Evolutionary conservation across 768 basidiomycete species (phyloP).

Genomic region (Ramaria rubella): DNA sequence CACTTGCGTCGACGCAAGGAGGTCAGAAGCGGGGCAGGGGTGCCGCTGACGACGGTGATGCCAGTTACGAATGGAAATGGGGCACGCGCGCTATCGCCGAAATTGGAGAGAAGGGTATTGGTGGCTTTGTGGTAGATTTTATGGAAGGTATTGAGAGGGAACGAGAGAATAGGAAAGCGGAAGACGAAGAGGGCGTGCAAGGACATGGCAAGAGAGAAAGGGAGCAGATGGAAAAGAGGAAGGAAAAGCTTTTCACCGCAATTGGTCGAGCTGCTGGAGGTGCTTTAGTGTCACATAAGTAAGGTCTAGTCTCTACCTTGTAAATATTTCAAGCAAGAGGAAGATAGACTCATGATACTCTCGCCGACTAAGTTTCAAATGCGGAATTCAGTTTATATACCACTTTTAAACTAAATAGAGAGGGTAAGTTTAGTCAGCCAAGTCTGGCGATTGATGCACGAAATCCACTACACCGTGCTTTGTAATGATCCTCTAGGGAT

Average conservation of each 20-base stretch:
- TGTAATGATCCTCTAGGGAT: too few relatives aligned
- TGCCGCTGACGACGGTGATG: conserved; percentile 31
- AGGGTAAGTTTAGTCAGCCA: too few relatives aligned
- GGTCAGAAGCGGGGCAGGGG: conserved; percentile 18
- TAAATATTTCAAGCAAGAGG: too few relatives aligned
- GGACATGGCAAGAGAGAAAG: conserved; percentile 11
- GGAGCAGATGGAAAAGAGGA: conserved; percentile 9
- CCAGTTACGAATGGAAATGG: conserved; percentile 77
- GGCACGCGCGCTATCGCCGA: conserved; percentile 74
- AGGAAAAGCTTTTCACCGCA: conserved; percentile 13
- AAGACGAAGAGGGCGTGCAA: conserved; percentile 20
- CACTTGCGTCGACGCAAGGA: conserved; percentile 38
- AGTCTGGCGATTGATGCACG: too few relatives aligned
- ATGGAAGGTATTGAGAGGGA: conserved; percentile 45
- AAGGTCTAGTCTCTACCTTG: too few relatives aligned
- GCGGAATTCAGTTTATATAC: too few relatives aligned
- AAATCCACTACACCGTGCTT: too few relatives aligned
- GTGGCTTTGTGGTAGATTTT: conserved; percentile 72
- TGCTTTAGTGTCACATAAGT: conserved; percentile 1
- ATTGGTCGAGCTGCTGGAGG: conserved; percentile 16
- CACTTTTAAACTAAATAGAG: too few relatives aligned
- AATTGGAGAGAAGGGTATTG: conserved; percentile 72
- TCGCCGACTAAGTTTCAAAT: too few relatives aligned
- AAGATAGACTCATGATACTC: too few relatives aligned
- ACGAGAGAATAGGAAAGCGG: conserved; percentile 24